Base-by-base conservation (phyloP, 2,329 filamentous ascomycete genomes). In the Colletotrichum agaves region DNA sequence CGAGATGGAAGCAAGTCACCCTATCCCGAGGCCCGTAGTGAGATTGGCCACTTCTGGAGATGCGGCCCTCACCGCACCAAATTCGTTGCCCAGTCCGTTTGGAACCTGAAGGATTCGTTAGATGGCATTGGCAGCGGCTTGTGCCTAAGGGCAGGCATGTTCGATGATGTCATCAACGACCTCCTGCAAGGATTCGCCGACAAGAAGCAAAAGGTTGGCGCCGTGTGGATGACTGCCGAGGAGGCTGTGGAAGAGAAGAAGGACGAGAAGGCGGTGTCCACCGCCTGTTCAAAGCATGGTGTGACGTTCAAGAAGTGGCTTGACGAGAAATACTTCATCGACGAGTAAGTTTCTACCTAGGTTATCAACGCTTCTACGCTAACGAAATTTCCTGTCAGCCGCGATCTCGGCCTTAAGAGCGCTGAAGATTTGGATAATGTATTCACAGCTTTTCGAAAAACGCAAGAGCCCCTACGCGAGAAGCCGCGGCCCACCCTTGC, bases 291-390 rank as follows among this genome's bases (percentile, higher is more conserved):
- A 21, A 75, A 83, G 12, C 78, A 83, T 3, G 82, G 81, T 0
- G 81, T 89, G 4, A 83, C 88, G 1, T 92, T 93, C 75, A 86
- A 87, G 74, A 66, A 89, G 1, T 94, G 89, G 87, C 77, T 78
- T 0, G 92, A 95, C 72, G 92, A 94, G 77, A 95, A 94, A 75
- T 94, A 92, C 72, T 90, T 90, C 67, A 83, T 94, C 57, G 90
- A 94, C 73, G 91, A 94, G 92, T 94, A 81, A 78, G 91, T 86
- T 23, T 6, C 13, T 7, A 4, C 15, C 2, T 5, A 1, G 12
- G 13, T 7, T 11, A 13, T 15, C 11, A 41, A n/a, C 15, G 33
- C 60, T 61, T 69, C 7, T 71, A 5, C n/a, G 57, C 72, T 75
- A 66, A 77, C 61, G 3, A 44, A 5, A 50, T 2, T 5, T 10